Evolutionary conservation across 129 eudicot species (phyloP).

Genomic region (Dittrichia graveolens): DNA sequence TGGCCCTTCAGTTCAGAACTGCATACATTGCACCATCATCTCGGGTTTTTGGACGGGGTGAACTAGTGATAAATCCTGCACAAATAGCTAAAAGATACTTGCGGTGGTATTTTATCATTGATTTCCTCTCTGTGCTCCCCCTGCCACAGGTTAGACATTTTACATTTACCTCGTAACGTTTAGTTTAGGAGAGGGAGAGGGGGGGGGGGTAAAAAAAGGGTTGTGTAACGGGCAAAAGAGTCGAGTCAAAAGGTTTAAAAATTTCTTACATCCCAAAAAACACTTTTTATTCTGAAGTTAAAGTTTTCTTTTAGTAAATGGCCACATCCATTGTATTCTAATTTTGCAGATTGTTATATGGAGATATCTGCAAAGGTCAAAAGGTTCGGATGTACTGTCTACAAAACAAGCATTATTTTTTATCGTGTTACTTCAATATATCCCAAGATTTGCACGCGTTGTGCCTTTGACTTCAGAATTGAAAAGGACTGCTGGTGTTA

Average conservation of each 20-base stretch:
- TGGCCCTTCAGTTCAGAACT: conserved; percentile 88
- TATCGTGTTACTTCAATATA: conserved; percentile 72
- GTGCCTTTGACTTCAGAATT: conserved; percentile 72
- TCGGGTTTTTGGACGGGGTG: conserved; percentile 92
- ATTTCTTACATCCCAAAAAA: background rate
- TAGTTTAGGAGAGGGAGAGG: background rate
- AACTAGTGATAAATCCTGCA: conserved; percentile 84
- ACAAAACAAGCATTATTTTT: conserved; percentile 73
- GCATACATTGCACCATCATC: conserved; percentile 95
- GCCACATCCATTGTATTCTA: conserved; percentile 4
- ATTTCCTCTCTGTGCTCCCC: conserved; percentile 81
- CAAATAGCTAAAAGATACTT: conserved; percentile 81
- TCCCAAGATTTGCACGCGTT: conserved; percentile 70
- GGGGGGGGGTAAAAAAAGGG: background rate
- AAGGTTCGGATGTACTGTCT: conserved; percentile 68
- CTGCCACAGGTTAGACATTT: conserved; percentile 70
- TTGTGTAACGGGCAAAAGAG: background rate
- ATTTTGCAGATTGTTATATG: conserved; percentile 75
- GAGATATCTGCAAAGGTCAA: conserved; percentile 69
- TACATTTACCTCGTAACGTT: background rate
- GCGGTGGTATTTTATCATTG: conserved; percentile 70
- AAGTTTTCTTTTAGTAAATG: background rate
- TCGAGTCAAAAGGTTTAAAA: background rate
- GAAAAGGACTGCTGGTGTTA: conserved; percentile 86
- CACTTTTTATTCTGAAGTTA: background rate